These are phyloP conservation scores for Yamadazyma akitaensis DNA, from an alignment of 805 yeast species.

Conservation along the genomic window DNA sequence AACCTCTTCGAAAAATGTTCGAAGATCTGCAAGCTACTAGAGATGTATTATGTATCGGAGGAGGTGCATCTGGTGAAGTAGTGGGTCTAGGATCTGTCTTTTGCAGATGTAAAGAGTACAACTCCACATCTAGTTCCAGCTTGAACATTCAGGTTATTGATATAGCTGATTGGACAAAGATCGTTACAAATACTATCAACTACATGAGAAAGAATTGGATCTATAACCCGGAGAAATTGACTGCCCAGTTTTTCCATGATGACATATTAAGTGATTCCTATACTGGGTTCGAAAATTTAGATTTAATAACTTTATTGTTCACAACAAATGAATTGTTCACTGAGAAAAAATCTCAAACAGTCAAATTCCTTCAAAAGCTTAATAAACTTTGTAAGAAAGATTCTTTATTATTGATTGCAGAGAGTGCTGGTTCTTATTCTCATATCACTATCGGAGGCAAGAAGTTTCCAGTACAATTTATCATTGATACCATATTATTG, in stretches of 20 bases:
- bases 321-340: slow-evolving; percentile 85
- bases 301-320: slow-evolving; percentile 70
- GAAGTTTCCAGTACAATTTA: slow-evolving; percentile 76
- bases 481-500: slow-evolving; percentile 68
- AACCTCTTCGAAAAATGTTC: slow-evolving; percentile 37
- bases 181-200: slow-evolving; percentile 43
- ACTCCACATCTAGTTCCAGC: slow-evolving; percentile 28
- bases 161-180: slow-evolving; percentile 71
- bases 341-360: slow-evolving; percentile 59
- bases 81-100: slow-evolving; percentile 62
- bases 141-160: slow-evolving; percentile 60
- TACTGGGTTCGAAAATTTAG: slow-evolving; percentile 17
- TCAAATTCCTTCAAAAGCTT: slow-evolving; percentile 54
- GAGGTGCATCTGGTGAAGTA: slow-evolving; percentile 87
- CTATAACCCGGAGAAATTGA: slow-evolving; percentile 29
- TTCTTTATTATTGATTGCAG: slow-evolving; percentile 63
- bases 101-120: slow-evolving; percentile 34
- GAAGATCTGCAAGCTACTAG: slow-evolving; percentile 27
- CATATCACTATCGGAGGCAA: slow-evolving; percentile 73
- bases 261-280: slow-evolving; percentile 27
- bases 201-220: slow-evolving; percentile 55
- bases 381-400: slow-evolving; percentile 52
- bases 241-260: slow-evolving; percentile 24
- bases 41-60: slow-evolving; percentile 67
- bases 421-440: slow-evolving; percentile 89